Evolutionary conservation across 106 monocot genomes (phyloP).

Genomic region (Cymbidium sinense): DNA sequence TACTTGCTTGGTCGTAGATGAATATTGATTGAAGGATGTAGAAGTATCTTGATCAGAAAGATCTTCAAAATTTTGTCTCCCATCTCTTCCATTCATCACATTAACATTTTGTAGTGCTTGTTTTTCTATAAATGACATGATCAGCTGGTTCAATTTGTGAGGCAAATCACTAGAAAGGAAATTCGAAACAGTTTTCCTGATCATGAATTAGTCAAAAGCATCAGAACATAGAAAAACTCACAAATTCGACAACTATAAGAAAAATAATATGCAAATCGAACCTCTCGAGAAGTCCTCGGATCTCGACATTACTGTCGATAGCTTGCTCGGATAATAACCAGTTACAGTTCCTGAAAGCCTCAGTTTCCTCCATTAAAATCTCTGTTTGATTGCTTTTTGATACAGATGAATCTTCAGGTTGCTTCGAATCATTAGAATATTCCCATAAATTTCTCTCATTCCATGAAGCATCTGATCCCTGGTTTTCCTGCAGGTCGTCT

Average conservation of each 20-base stretch:
- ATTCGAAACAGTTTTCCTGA: slow-evolving; percentile 51
- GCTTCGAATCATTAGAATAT: neutral
- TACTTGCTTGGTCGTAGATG: slow-evolving; percentile 19
- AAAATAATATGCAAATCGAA: neutral
- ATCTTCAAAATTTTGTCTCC: slow-evolving; percentile 17
- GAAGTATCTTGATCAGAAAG: slow-evolving; percentile 22
- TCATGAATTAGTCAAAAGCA: neutral
- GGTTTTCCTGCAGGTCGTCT: neutral
- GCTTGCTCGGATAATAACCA: neutral
- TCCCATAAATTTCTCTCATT: slow-evolving; percentile 2
- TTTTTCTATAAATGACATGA: slow-evolving; percentile 33
- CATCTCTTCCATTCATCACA: slow-evolving; percentile 22
- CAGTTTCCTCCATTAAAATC: neutral
- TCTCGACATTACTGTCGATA: neutral
- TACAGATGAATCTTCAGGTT: neutral
- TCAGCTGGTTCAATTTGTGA: slow-evolving; percentile 39
- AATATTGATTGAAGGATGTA: slow-evolving; percentile 18
- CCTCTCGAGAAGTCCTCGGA: neutral
- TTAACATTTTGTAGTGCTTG: slow-evolving; percentile 21
- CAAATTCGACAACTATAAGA: neutral
- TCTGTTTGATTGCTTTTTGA: neutral
- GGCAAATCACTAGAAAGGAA: slow-evolving; percentile 51
- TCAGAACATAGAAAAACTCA: neutral
- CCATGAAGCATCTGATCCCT: slow-evolving; percentile 3
- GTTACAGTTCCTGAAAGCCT: neutral